Base-by-base conservation (phyloP, 1,284 basidiomycete species). In the Cutaneotrichosporon cavernicola region DNA sequence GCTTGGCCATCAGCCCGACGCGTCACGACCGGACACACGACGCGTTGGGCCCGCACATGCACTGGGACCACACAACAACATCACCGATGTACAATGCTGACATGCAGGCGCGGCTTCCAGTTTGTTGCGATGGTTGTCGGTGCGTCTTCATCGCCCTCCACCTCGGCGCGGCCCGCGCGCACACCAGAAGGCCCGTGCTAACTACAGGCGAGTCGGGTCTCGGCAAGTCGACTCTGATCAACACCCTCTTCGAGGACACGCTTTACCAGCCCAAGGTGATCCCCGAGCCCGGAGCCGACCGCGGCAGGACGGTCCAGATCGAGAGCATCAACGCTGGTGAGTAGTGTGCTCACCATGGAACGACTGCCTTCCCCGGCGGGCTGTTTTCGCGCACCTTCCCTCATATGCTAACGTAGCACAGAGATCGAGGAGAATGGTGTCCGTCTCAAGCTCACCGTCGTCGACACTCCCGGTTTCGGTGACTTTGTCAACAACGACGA, bases 401-500 rank as follows among this genome's bases (percentile, higher is more conserved):
- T 59, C 36, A 43, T 18, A 21, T 52, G 70, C 70, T 66, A 69
- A 69, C 68, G 55, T 61, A 64, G 67, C 77, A 64, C 80, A 96
- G 94, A 98, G 79, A 97, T 98, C 74, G 95, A 97, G 83, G 94
- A 98, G 84, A 95, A 91, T 69, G 93, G 93, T 64, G 93, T 97
- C 62, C 87, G 92, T 70, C 87, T 98, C 61, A 92, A 91, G 76
- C 83, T 98, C 65, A 97, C 92, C n/a, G 95, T 98, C 68, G 94
- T 98, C 68, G 94, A 97, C 80, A 97, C 93, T 47, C 93, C 93
- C 61, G 93, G 94, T 34, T 97, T 96, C 73, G 94, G 94, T 64
- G 94, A 97, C 81, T 97, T 94, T 80, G 92, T 97, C 78, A 97
- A 97, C 85, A 98, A 97, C 80, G 91, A 95, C 71, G 92, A 96